These are phyloP conservation scores for Platanthera zijinensis DNA, from an alignment of 106 monocot species.

Conservation along the genomic window DNA sequence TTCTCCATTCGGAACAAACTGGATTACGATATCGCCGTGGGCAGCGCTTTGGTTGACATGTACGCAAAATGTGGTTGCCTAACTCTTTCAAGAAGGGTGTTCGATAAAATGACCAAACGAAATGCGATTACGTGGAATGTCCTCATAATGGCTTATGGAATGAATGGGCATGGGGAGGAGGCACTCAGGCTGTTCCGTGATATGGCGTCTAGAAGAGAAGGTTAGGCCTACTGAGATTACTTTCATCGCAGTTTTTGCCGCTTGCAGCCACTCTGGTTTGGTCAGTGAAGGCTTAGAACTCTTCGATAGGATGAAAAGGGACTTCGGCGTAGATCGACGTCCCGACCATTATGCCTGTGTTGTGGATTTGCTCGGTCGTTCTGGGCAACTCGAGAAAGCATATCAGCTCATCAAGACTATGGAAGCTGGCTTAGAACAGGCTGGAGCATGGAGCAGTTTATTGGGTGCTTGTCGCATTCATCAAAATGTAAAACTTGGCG, in stretches of 20 bases:
- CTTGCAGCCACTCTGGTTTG: constrained; percentile 91
- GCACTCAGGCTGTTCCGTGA: constrained; percentile 45
- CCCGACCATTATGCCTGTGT: constrained; percentile 78
- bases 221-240: constrained; percentile 66
- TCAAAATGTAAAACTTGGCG: constrained; percentile 41
- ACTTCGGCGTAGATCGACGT: constrained; percentile 32
- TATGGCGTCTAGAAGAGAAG: constrained; percentile 38
- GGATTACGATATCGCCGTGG: constrained; percentile 54
- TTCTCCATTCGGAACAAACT: constrained; percentile 49
- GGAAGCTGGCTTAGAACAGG: constrained; percentile 24
- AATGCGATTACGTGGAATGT: constrained; percentile 83
- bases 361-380: constrained; percentile 68
- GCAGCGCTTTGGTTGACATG: constrained; percentile 87
- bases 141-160: constrained; percentile 85
- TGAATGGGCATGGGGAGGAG: constrained; percentile 74
- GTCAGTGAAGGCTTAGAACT: constrained; percentile 51
- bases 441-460: constrained; percentile 77
- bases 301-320: constrained; percentile 42
- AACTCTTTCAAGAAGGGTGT: constrained; percentile 33
- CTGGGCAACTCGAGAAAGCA: constrained; percentile 54
- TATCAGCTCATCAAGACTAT: constrained; percentile 44
- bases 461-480: constrained; percentile 74
- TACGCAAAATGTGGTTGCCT: constrained; percentile 82
- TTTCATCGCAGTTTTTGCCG: constrained; percentile 68
- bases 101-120: constrained; percentile 51